Evolutionary conservation across 1,139 yeast species (phyloP), one percentile per base, ranked within the genome.

Genomic region (Suhomyces wounanorum): DNA sequence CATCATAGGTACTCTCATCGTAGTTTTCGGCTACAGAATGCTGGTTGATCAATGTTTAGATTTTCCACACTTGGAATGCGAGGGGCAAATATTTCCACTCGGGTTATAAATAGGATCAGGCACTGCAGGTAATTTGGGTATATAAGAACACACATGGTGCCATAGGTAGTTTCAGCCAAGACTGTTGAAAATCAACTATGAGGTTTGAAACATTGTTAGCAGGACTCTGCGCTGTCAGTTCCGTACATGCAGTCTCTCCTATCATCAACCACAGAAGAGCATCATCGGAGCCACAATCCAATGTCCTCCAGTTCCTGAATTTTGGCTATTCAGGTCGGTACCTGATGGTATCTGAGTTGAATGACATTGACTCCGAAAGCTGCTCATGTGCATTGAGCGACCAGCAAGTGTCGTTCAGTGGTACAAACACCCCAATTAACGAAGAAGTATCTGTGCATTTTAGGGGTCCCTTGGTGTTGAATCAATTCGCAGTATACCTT

Each of bases 371-470:
- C 49, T 60, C 67, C 18, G 91, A 88, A 65, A 79, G 79, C 59
- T 71, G 81, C 56, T 68, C 87, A 1, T 87, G 97, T 72, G 57
- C 75, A 41, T 84, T 96, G 68, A 66, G 83, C 16, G 78, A 81
- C 49, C 62, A 71, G 18, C 61, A 81, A 14, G 71, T 72, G 17
- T 56, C 80, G 9, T 88, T 90, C 72, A 79, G 87, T 14, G 98
- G 98, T 45, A 55, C 83, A 26, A 75, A 89, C 64, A 75, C 96
- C 45, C 98, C 98, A 33, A 74, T 92, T 54, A 84, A 90, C 70
- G 96, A 90, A 72, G 97, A 90, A 68, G 75, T 92, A 48, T 85
- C 96, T 16, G 89, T 94, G 51, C 98, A 92, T 70, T 89, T 92
- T 78, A 84, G 98, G 72, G 99, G 98, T 51, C 99, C 98, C 33